These are phyloP conservation scores for Westerdykella ornata DNA, from an alignment of 2,329 filamentous ascomycete genomes.

Conservation along the genomic window DNA sequence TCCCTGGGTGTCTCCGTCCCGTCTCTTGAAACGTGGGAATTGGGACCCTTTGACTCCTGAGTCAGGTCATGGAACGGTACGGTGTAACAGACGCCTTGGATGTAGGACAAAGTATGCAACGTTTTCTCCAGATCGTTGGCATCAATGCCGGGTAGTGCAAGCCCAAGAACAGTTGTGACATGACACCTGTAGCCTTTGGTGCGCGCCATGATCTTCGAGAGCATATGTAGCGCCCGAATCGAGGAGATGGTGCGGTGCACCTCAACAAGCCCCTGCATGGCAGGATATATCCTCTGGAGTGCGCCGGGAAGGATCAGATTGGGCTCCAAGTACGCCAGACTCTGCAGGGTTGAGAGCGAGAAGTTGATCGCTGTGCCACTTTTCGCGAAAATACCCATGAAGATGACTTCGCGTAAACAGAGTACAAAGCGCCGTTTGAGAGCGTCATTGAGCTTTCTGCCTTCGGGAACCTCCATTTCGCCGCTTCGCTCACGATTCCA, in stretches of 20 bases:
- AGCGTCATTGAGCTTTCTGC: constrained; percentile 70
- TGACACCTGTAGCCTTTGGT: constrained; percentile 97
- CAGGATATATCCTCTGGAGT: constrained; percentile 91
- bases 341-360: constrained; percentile 83
- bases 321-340: constrained; percentile 83
- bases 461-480: constrained; percentile 77
- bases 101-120: constrained; percentile 86
- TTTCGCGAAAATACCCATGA: constrained; percentile 98
- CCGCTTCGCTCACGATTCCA: constrained; percentile 95
- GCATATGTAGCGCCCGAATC: constrained; percentile 81
- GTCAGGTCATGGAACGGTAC: constrained; percentile 85
- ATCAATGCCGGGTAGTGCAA: constrained; percentile 91
- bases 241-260: constrained; percentile 95
- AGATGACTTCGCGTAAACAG: constrained; percentile 83
- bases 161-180: constrained; percentile 84
- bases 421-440: constrained; percentile 85
- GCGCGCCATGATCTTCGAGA: constrained; percentile 83
- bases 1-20: constrained; percentile 32
- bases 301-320: constrained; percentile 87
- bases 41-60: constrained; percentile 41
- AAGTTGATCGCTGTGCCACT: constrained; percentile 86
- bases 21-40: constrained; percentile 9
- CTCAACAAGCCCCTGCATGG: constrained; percentile 91
- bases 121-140: constrained; percentile 98
- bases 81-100: constrained; percentile 92